Conservation (phyloP, 352 stramenopile genomes). For the Phytophthora tentaculata region DNA sequence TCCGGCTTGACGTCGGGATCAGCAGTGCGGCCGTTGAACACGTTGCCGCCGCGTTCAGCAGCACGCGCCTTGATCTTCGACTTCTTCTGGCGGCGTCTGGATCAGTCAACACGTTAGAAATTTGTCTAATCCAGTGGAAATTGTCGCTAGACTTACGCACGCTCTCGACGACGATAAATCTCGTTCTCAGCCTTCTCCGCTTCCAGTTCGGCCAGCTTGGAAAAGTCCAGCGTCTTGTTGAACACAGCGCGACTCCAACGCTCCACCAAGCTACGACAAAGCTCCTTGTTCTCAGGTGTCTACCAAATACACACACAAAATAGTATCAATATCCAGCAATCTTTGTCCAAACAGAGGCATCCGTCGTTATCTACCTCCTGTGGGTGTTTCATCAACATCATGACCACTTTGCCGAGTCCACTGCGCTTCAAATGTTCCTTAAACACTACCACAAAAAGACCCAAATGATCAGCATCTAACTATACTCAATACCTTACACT, state of each 20-base stretch:
- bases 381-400: constrained; percentile 89
- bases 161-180: constrained; percentile 69
- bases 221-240: constrained; percentile 90
- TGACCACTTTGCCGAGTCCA: constrained; percentile 89
- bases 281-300: constrained; percentile 87
- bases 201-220: constrained; percentile 84
- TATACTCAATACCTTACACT: too few relatives aligned
- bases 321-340: constrained; percentile 7
- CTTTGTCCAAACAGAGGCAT: neutral
- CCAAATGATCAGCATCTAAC: neutral
- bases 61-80: constrained; percentile 33
- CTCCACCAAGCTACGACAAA: constrained; percentile 86
- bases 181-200: constrained; percentile 87
- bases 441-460: constrained; percentile 55
- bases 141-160: constrained; percentile 26
- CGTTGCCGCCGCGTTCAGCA: constrained; percentile 46
- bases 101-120: neutral
- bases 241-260: constrained; percentile 90
- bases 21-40: constrained; percentile 47
- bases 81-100: constrained; percentile 57
- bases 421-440: constrained; percentile 91
- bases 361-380: constrained; percentile 55
- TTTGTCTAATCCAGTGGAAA: constrained; percentile 1
- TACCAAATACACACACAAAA: constrained; percentile 20
- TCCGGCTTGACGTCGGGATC: constrained; percentile 47